A percentile compares a stretch with the other conserved stretches of the same genome.
phyloP scores from a whole-genome alignment of 2,329 filamentous ascomycete genomes.

The Setomelanomma holmii region DNA sequence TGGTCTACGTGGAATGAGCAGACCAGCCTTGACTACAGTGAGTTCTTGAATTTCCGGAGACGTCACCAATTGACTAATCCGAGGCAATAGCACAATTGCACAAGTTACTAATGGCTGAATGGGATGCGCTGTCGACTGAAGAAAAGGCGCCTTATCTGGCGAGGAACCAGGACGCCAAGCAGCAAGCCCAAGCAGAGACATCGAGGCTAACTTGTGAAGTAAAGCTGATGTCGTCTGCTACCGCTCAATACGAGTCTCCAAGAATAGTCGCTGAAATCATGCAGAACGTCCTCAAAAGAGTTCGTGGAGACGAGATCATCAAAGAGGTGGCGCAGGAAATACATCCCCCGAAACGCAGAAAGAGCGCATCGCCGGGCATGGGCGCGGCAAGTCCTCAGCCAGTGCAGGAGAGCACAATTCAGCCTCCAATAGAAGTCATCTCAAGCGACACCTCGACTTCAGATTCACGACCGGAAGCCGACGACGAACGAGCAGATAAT shows the following conservation, averaged over 20 bases:
- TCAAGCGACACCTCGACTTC: constrained; percentile 21
- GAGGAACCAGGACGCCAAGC: constrained; percentile 14
- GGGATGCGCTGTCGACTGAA: constrained; percentile 1
- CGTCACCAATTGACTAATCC: no score
- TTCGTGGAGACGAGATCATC: constrained; percentile 12
- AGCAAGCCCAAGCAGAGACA: constrained; percentile 1
- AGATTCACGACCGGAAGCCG: constrained; percentile 7
- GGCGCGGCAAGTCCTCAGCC: background rate
- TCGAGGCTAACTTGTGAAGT: constrained; percentile 8
- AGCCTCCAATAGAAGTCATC: constrained; percentile 30
- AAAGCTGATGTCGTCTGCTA: constrained; percentile 28
- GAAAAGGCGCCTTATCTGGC: constrained; percentile 25
- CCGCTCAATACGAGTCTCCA: constrained; percentile 32
- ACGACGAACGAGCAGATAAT: constrained; percentile 5
- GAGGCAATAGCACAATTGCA: background rate
- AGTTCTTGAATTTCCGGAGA: no score
- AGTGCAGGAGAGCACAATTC: constrained; percentile 12
- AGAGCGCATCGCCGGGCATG: constrained; percentile 13
- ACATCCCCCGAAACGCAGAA: constrained; percentile 25
- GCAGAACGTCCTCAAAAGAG: constrained; percentile 28
- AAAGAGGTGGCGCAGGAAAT: constrained; percentile 7
- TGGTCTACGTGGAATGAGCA: constrained; percentile 16
- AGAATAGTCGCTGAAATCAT: constrained; percentile 28
- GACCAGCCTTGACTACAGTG: constrained; percentile 23
- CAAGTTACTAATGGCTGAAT: background rate